phyloP scores from a whole-genome alignment of 495 filamentous ascomycete species.

The Penicillium ochrochloron region DNA sequence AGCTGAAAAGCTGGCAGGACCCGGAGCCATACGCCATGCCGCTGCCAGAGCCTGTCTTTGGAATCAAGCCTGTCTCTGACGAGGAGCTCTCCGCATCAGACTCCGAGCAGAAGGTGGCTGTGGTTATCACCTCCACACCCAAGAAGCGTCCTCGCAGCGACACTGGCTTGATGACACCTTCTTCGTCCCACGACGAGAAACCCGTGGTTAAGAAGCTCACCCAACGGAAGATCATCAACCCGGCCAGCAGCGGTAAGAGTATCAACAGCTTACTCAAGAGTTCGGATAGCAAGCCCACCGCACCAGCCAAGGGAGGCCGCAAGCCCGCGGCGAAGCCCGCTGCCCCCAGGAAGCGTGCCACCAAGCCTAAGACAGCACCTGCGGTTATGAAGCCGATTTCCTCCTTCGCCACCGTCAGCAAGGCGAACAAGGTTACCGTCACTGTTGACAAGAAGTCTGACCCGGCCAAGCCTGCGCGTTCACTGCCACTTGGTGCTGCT shows the following conservation, averaged over 20 bases:
- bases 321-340: conserved; percentile 22
- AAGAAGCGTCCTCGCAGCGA: conserved; percentile 40
- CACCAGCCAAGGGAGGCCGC: conserved; percentile 20
- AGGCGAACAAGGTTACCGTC: conserved; percentile 29
- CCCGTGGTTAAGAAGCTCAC: conserved; percentile 26
- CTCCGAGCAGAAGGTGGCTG: conserved; percentile 45
- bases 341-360: conserved; percentile 27
- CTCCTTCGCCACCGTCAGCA: conserved; percentile 46
- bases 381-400: conserved; percentile 30
- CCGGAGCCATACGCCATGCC: conserved; percentile 16
- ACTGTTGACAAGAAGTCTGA: conserved; percentile 33
- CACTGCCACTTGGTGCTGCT: conserved; percentile 44
- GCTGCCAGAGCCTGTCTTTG: conserved; percentile 32
- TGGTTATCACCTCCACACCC: conserved; percentile 47
- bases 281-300: conserved; percentile 16
- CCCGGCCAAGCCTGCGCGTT: conserved; percentile 43
- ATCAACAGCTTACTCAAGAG: conserved; percentile 38
- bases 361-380: conserved; percentile 24
- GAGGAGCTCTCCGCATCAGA: conserved; percentile 46
- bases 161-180: conserved; percentile 67
- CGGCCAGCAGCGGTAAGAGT: conserved; percentile 36
- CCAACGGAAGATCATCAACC: conserved; percentile 31
- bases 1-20: conserved; percentile 79
- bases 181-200: conserved; percentile 52
- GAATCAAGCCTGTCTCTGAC: conserved; percentile 15